Conservation (phyloP, 2,329 filamentous ascomycete species). For the Clarireedia homoeocarpa region DNA sequence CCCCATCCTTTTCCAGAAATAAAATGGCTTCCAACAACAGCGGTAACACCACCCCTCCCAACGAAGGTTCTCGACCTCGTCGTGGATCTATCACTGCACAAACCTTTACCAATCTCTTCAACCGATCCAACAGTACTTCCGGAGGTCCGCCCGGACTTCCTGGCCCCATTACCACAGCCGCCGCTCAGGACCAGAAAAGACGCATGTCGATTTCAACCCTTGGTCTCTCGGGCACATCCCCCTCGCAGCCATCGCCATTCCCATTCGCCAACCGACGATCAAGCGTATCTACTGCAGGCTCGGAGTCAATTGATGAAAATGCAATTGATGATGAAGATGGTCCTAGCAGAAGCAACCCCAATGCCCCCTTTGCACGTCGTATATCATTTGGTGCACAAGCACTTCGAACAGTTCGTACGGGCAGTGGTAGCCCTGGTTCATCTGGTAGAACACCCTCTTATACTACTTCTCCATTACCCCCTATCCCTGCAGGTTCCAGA, state of each 20-base stretch:
- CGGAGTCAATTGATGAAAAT: slow-evolving; percentile 61
- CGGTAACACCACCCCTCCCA: slow-evolving; percentile 32
- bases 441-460: slow-evolving; percentile 28
- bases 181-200: slow-evolving; percentile 46
- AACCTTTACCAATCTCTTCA: slow-evolving; percentile 42
- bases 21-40: slow-evolving; percentile 38
- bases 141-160: slow-evolving; percentile 39
- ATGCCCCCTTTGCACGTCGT: slow-evolving; percentile 71
- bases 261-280: slow-evolving; percentile 51
- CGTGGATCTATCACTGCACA: slow-evolving; percentile 38
- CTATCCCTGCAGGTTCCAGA: slow-evolving; percentile 21
- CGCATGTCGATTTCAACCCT: slow-evolving; percentile 68
- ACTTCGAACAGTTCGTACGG: slow-evolving; percentile 29
- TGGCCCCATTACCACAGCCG: slow-evolving; percentile 39
- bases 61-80: slow-evolving; percentile 35
- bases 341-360: slow-evolving; percentile 49
- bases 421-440: slow-evolving; percentile 27
- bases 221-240: slow-evolving; percentile 64
- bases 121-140: slow-evolving; percentile 42
- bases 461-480: slow-evolving; percentile 22
- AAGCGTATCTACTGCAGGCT: slow-evolving; percentile 61
- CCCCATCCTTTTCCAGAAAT: not conserved
- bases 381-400: slow-evolving; percentile 86
- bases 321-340: slow-evolving; percentile 61
- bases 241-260: slow-evolving; percentile 44